Evolutionary conservation across 139 green algal genomes (phyloP), one percentile per base, ranked within the genome.

Genomic region (Picochlorum sp.): DNA sequence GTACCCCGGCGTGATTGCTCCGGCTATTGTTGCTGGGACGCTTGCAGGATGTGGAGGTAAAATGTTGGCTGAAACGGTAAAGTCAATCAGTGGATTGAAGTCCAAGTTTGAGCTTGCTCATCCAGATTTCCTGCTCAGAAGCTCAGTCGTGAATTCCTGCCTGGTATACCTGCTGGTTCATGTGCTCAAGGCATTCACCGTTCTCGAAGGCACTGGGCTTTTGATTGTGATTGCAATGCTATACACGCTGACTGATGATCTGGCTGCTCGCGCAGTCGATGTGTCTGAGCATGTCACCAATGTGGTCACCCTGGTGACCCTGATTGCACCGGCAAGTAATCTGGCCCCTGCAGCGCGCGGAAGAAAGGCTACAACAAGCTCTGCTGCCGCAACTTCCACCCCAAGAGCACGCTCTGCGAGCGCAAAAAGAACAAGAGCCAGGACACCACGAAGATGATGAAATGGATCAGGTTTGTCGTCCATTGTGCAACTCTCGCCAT

Each of bases 11-110:
- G 24, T 59, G 0, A 18, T 66, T 21, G 60, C 60, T 41, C 37
- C 60, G 4, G 37, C 60, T 26, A 55, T 66, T 21, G 20, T 66
- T 31, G 37, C 37, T 59, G 60, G 60, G 5, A 26, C 37, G 5
- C 14, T 55, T 37, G 60, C 60, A 41, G 34, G 18, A n/a, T 66
- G 18, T 41, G 60, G 60, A 23, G 60, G 60, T 21, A 66, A 66
- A 41, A 54, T 66, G 13, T 55, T 38, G n/a, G n/a, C 14, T 16
- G 60, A 66, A 20, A 30, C 13, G 37, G 23, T 65, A 6, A 16
- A 23, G 14, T 41, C 37, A 26, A 16, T 59, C n/a, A 15, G 13
- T 66, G 60, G 60, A 41, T 45, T 59, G 9, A 44, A 45, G 9
- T 38, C 37, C 23, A 18, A 20, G n/a, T 55, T 56, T 44, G 60